A percentile compares a stretch with the other conserved stretches of the same genome.
Conservation (phyloP, 2,329 filamentous ascomycete species). For the Simplicillium aogashimaense region DNA sequence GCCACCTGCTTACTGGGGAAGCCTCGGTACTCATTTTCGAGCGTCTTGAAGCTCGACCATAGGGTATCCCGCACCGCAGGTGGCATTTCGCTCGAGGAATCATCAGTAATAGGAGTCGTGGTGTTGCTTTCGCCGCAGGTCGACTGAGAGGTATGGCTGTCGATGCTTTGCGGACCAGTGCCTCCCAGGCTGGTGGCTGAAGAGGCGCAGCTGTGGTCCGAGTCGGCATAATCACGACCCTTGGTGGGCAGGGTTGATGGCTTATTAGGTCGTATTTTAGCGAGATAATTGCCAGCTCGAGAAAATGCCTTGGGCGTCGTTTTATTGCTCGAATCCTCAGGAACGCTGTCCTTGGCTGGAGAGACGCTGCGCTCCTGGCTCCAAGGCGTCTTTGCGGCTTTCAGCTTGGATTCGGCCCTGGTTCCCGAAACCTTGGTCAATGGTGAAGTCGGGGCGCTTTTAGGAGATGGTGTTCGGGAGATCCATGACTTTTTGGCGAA, state of each 20-base stretch:
- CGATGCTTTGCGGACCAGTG: conserved; percentile 25
- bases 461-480: conserved; percentile 39
- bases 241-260: conserved; percentile 32
- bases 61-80: conserved; percentile 37
- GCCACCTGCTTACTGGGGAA: conserved; percentile 66
- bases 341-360: not conserved
- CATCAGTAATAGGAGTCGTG: conserved; percentile 26
- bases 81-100: conserved; percentile 35
- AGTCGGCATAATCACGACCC: conserved; percentile 23
- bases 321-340: conserved; percentile 15
- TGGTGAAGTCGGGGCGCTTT: conserved; percentile 17
- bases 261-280: conserved; percentile 37
- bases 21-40: conserved; percentile 37
- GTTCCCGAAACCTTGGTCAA: conserved; percentile 12
- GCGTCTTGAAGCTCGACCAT: conserved; percentile 43
- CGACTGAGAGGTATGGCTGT: conserved; percentile 26
- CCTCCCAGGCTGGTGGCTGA: conserved; percentile 35
- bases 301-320: conserved; percentile 26
- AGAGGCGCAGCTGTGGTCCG: conserved; percentile 34
- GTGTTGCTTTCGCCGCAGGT: conserved; percentile 27
- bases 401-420: conserved; percentile 14
- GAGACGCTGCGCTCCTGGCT: conserved; percentile 3
- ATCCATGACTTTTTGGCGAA: conserved; percentile 44
- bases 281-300: conserved; percentile 38
- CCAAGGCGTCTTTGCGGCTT: conserved; percentile 14